These are phyloP conservation scores for Naganishia albida DNA, from an alignment of 1,284 basidiomycete species.

Conservation along the genomic window DNA sequence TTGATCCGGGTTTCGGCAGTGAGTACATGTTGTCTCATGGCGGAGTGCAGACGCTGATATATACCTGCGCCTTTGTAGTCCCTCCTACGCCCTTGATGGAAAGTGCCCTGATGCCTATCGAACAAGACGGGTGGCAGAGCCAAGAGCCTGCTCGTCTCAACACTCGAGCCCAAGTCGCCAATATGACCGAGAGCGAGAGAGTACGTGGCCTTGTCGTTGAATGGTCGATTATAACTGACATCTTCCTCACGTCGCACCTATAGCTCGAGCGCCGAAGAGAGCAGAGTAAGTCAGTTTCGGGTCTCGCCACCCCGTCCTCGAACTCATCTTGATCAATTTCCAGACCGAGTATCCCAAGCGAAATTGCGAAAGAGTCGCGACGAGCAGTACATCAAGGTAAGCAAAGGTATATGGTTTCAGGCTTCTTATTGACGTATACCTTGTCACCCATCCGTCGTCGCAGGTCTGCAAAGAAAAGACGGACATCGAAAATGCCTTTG, in stretches of 20 bases:
- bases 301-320: too few species aligned
- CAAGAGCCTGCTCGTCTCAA: slow-evolving; percentile 2
- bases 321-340: background rate
- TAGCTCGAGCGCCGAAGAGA: slow-evolving; percentile 10
- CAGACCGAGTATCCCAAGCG: slow-evolving; percentile 18
- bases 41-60: background rate
- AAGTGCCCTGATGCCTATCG: background rate
- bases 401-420: background rate
- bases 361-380: slow-evolving; percentile 11
- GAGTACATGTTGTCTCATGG: background rate
- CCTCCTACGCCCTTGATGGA: slow-evolving; percentile 4
- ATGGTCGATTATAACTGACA: background rate
- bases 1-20: background rate
- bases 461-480: background rate
- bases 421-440: too few species aligned
- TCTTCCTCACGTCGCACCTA: background rate
- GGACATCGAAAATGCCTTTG: background rate
- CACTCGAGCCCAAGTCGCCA: slow-evolving; percentile 1
- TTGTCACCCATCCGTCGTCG: background rate
- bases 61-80: background rate
- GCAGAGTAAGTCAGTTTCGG: slow-evolving; percentile 1
- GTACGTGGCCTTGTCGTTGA: background rate
- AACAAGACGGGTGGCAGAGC: slow-evolving; percentile 2
- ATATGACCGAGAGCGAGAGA: slow-evolving; percentile 11
- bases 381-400: background rate